These are phyloP conservation scores for Trapa incisa DNA, from an alignment of 345 rosid genomes.

Conservation along the genomic window DNA sequence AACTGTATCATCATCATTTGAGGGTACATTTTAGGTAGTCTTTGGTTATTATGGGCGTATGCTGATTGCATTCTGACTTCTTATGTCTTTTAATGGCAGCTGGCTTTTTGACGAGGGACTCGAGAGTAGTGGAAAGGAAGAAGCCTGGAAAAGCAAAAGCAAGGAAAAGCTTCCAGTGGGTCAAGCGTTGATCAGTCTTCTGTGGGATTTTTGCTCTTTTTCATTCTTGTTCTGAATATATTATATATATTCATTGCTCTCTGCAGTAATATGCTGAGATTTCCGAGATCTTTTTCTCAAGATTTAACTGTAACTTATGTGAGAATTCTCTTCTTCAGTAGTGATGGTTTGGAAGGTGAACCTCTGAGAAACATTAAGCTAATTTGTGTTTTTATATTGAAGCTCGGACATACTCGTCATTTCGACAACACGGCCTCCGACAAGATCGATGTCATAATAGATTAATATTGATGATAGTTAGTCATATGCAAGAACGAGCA, in stretches of 20 bases:
- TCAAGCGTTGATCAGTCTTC: constrained; percentile 64
- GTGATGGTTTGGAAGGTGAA: not conserved
- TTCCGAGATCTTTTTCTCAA: not conserved
- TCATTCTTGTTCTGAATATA: not conserved
- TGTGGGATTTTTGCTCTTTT: not conserved
- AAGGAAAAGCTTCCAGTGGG: constrained; percentile 98
- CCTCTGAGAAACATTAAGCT: not conserved
- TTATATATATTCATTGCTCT: not conserved
- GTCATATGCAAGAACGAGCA: too few species aligned
- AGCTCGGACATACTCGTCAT: too few species aligned
- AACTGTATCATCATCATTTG: not conserved
- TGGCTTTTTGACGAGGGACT: constrained; percentile 89
- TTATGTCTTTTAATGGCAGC: constrained; percentile 22
- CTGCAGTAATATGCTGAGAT: constrained; percentile 6
- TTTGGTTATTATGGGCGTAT: not conserved
- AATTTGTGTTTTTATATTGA: too few species aligned
- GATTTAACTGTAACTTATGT: constrained; percentile 1
- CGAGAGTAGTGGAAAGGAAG: constrained; percentile 92
- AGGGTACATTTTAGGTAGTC: not conserved
- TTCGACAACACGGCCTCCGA: too few species aligned
- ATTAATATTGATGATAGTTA: too few species aligned
- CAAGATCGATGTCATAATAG: too few species aligned
- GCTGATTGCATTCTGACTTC: not conserved
- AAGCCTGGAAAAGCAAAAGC: constrained; percentile 98
- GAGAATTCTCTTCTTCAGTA: not conserved